Base-by-base conservation (phyloP, 345 rosid species). In the Salix exigua region DNA sequence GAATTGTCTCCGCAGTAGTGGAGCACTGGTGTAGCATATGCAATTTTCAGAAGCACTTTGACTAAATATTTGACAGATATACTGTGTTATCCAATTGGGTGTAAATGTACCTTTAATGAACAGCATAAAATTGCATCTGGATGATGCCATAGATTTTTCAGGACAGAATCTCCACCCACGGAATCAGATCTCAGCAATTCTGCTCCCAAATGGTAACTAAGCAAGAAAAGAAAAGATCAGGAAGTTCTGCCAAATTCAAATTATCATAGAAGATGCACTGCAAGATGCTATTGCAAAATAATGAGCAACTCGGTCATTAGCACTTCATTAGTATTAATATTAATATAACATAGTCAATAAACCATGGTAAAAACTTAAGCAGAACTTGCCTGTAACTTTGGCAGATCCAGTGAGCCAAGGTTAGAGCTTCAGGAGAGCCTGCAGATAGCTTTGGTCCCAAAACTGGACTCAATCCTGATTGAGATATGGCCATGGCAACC, bases 401-500 rank as follows among this genome's bases (percentile, higher is more conserved):
- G 75, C 89, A 82, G 83, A 94, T 92, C 98, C 99, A 96, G 25
- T 91, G 90, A 25, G 97, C 89, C 46, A 96, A 89, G 1, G 98
- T 96, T 48, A 88, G 85, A 68, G 98, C 99, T 85, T 96, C 99
- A 38, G 98, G 98, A 73, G 98, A 94, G 18, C 94, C 97, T 0
- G 97, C 91, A 7, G 88, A 88, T 51, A 91, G 73, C 84, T 92
- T 94, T 1, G 96, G 89, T 17, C 92, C 96, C 13, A 88, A 44
- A 67, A 88, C 63, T 8, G 96, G 94, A 74, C 82, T 82, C 85
- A 88, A 71, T 71, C 97, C 97, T 6, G 98, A 87, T 4, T 97
- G 98, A 73, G 98, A 89, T 79, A 96, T 90, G 26, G 94, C 99
- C 93, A 88, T 91, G 23, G 99, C 98, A 72, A 96, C 96, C 35